These are phyloP conservation scores for Coemansia sp. DNA, from an alignment of 192 early-diverging fungal genomes.

Conservation along the genomic window DNA sequence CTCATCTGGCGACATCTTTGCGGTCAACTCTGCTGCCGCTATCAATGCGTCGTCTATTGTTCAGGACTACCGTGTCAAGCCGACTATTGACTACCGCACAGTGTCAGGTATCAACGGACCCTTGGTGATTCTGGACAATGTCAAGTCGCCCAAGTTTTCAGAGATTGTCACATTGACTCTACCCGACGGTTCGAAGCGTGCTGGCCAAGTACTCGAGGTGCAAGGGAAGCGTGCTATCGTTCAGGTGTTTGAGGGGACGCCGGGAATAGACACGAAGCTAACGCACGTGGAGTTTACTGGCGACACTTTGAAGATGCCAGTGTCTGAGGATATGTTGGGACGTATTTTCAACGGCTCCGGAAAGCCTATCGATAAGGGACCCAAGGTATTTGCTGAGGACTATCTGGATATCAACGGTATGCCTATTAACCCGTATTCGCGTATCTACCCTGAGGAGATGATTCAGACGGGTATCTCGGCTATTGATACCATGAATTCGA, in stretches of 20 bases:
- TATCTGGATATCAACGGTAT: conserved; percentile 87
- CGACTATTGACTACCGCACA: conserved; percentile 83
- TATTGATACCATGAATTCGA: conserved; percentile 99
- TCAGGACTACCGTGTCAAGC: conserved; percentile 54
- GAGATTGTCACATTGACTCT: conserved; percentile 98
- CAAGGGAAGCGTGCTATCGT: conserved; percentile 95
- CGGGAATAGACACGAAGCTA: conserved; percentile 94
- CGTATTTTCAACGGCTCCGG: conserved; percentile 99
- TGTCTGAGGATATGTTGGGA: conserved; percentile 99
- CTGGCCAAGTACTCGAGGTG: conserved; percentile 97
- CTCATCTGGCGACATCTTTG: conserved; percentile 51
- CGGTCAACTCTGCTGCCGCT: conserved; percentile 50
- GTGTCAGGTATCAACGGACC: conserved; percentile 98
- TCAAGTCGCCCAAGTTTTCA: conserved; percentile 97
- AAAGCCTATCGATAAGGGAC: conserved; percentile 98
- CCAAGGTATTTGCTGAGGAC: conserved; percentile 99
- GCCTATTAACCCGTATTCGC: conserved; percentile 99
- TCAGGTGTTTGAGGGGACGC: conserved; percentile 97
- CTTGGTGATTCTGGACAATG: conserved; percentile 97
- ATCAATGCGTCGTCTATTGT: conserved; percentile 54
- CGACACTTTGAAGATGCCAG: conserved; percentile 93
- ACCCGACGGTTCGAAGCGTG: conserved; percentile 92
- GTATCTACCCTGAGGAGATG: conserved; percentile 99
- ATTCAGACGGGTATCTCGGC: conserved; percentile 99
- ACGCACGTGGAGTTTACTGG: conserved; percentile 97